phyloP scores from a whole-genome alignment of 129 eudicot species.

The Erigeron canadensis region DNA sequence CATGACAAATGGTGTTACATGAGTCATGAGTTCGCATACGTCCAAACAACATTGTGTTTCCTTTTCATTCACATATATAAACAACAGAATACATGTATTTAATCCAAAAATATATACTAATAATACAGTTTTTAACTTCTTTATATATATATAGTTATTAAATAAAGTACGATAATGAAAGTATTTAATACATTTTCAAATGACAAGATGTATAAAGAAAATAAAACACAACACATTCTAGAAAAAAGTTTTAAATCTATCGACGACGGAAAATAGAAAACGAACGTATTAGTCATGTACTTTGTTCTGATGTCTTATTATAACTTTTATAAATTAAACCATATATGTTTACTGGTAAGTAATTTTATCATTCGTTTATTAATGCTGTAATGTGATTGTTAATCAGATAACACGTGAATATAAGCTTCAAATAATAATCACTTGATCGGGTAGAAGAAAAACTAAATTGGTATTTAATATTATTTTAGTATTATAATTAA shows the following conservation, averaged over 20 bases:
- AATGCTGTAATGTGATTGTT: too few species aligned
- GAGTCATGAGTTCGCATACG: background rate
- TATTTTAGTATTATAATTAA: background rate
- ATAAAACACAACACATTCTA: too few species aligned
- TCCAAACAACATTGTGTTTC: background rate
- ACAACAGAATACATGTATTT: background rate
- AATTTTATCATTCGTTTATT: too few species aligned
- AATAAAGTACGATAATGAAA: background rate
- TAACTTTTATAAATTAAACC: too few species aligned
- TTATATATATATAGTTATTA: background rate
- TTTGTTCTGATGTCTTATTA: too few species aligned
- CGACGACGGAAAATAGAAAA: too few species aligned
- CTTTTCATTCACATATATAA: background rate
- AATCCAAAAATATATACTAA: too few species aligned
- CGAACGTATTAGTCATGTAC: too few species aligned
- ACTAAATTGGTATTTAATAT: slow-evolving; percentile 1
- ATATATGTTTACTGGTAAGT: too few species aligned
- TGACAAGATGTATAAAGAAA: background rate
- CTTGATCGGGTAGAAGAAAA: background rate
- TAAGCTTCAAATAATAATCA: too few species aligned
- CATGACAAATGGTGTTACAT: slow-evolving; percentile 13
- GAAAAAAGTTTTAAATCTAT: too few species aligned
- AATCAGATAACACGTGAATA: too few species aligned
- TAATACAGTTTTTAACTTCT: background rate
- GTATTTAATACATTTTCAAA: background rate